Evolutionary conservation across 495 filamentous ascomycete genomes (phyloP).

Genomic region (Niebla homalea): DNA sequence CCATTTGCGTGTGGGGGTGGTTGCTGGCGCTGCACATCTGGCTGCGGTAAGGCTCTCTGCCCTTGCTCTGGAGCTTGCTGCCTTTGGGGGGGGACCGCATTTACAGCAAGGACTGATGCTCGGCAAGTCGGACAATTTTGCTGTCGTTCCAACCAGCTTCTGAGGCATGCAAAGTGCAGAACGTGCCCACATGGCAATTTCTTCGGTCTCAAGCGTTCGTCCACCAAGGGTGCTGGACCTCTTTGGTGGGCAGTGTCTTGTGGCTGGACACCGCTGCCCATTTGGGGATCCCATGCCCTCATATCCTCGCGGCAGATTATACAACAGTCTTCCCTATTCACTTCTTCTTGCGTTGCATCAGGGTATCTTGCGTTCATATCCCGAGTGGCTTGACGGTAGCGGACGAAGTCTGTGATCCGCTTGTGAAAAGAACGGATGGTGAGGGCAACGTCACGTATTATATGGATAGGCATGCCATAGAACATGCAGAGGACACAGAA

Average conservation of each 20-base stretch:
- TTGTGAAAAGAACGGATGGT: conserved; percentile 84
- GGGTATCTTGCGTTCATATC: conserved; percentile 89
- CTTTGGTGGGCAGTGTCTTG: conserved; percentile 25
- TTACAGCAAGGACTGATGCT: conserved; percentile 49
- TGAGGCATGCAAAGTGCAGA: conserved; percentile 82
- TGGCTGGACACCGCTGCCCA: conserved; percentile 10
- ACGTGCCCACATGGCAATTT: conserved; percentile 95
- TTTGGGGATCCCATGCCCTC: conserved; percentile 48
- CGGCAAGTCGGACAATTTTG: conserved; percentile 95
- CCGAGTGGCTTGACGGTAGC: conserved; percentile 74
- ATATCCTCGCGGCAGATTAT: conserved; percentile 98
- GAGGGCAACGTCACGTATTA: conserved; percentile 86
- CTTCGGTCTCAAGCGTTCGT: conserved; percentile 80
- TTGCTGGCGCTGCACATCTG: conserved; percentile 19
- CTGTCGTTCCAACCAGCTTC: conserved; percentile 96
- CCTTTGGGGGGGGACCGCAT: conserved; percentile 20
- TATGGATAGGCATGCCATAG: conserved; percentile 91
- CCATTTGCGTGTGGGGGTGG: neutral
- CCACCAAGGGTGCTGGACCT: conserved; percentile 29
- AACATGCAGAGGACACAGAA: conserved; percentile 87
- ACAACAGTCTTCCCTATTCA: conserved; percentile 76
- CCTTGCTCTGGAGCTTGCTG: conserved; percentile 20
- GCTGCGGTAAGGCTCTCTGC: conserved; percentile 21
- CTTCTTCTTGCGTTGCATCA: conserved; percentile 80
- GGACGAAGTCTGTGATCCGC: conserved; percentile 71